Evolutionary conservation across 768 basidiomycete species (phyloP).

Genomic region (Holtermannia corniformis): DNA sequence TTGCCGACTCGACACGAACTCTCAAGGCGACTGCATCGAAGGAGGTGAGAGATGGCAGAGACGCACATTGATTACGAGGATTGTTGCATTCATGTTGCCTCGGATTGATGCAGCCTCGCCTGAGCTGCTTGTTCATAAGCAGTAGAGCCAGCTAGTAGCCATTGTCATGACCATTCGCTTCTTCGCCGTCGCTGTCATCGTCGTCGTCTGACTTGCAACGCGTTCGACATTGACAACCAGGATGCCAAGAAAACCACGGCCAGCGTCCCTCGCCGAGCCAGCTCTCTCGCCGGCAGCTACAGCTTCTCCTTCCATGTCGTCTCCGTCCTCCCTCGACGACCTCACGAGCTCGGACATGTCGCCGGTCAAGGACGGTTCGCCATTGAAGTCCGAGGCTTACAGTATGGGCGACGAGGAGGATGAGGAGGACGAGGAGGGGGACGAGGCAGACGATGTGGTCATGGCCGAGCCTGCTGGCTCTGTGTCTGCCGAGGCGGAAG

Average conservation of each 20-base stretch:
- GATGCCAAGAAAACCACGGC: neutral
- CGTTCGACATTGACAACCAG: too few relatives aligned
- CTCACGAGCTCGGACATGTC: conserved; percentile 1
- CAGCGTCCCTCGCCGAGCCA: neutral
- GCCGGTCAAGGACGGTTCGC: conserved; percentile 4
- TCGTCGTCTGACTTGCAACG: too few relatives aligned
- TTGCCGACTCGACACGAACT: too few relatives aligned
- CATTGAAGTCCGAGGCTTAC: neutral
- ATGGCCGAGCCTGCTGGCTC: neutral
- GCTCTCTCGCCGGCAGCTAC: neutral
- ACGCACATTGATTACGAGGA: too few relatives aligned
- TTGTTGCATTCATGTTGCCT: too few relatives aligned
- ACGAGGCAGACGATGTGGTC: conserved; percentile 1
- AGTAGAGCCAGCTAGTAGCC: too few relatives aligned
- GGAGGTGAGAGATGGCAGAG: too few relatives aligned
- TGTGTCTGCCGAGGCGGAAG: neutral
- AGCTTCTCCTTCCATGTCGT: neutral
- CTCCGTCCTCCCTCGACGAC: neutral
- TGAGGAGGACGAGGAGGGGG: conserved; percentile 4
- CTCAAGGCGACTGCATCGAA: too few relatives aligned
- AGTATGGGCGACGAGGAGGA: conserved; percentile 3
- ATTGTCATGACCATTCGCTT: too few relatives aligned
- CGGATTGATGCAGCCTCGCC: too few relatives aligned
- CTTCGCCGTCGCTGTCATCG: too few relatives aligned
- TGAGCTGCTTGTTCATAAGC: too few relatives aligned